These are phyloP conservation scores for Cystofilobasidium macerans DNA, from an alignment of 768 basidiomycete species.

Conservation along the genomic window DNA sequence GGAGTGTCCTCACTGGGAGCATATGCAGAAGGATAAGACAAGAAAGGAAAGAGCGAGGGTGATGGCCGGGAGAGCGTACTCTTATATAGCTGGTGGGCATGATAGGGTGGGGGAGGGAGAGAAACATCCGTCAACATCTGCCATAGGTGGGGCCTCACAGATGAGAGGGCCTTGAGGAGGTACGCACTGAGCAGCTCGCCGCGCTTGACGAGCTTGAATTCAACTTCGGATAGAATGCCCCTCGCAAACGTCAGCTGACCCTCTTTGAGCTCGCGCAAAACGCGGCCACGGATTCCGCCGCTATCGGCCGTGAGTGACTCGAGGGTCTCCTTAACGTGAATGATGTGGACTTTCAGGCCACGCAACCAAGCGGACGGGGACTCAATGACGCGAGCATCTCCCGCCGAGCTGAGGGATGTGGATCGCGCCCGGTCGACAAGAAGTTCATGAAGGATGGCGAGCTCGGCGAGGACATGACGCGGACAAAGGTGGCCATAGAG, in stretches of 20 bases:
- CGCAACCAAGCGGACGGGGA: constrained; percentile 37
- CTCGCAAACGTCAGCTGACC: neutral
- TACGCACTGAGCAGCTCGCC: neutral
- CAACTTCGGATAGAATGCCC: neutral
- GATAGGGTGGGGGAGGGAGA: neutral
- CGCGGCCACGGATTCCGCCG: neutral
- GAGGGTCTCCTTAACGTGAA: constrained; percentile 41
- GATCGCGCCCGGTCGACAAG: constrained; percentile 47
- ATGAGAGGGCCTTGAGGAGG: neutral
- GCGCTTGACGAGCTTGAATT: neutral
- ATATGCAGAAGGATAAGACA: neutral
- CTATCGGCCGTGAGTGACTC: constrained; percentile 27
- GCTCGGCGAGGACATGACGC: constrained; percentile 63
- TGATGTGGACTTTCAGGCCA: constrained; percentile 44
- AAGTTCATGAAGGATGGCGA: constrained; percentile 56
- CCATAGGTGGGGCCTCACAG: no score
- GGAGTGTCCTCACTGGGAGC: no score
- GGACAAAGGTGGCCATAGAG: constrained; percentile 84
- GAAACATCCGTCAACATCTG: neutral
- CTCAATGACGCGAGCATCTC: constrained; percentile 32
- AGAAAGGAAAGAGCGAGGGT: neutral
- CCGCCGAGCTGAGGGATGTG: no score
- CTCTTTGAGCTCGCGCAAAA: neutral
- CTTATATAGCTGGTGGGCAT: no score
- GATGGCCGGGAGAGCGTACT: neutral